phyloP scores from a whole-genome alignment of 2,329 filamentous ascomycete genomes.

The Cercospora citrullina region DNA sequence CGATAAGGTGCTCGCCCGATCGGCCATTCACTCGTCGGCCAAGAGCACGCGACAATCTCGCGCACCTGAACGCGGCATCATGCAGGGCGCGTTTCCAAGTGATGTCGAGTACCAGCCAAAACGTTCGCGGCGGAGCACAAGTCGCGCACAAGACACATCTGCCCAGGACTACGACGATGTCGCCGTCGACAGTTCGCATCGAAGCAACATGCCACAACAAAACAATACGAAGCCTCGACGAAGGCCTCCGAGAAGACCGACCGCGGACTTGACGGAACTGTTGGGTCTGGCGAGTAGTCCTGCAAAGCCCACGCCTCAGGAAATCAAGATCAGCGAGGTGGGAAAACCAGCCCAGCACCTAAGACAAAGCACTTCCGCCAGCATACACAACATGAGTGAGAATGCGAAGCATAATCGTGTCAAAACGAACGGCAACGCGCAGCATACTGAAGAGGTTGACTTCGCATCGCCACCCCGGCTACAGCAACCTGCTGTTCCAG shows the following conservation, averaged over 20 bases:
- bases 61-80: slow-evolving; percentile 11
- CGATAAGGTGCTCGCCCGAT: background rate
- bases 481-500: background rate
- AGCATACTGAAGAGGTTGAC: background rate
- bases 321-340: slow-evolving; percentile 3
- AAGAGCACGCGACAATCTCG: background rate
- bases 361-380: background rate
- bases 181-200: slow-evolving; percentile 31
- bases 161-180: background rate
- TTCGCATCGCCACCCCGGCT: background rate
- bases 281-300: slow-evolving; percentile 32
- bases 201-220: slow-evolving; percentile 31
- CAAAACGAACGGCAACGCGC: background rate
- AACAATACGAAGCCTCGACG: slow-evolving; percentile 17
- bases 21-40: background rate
- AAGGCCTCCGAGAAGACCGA: slow-evolving; percentile 24
- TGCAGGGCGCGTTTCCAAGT: slow-evolving; percentile 12
- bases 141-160: background rate
- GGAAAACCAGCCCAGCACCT: slow-evolving; percentile 8
- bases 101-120: slow-evolving; percentile 10
- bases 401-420: background rate
- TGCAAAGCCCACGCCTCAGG: slow-evolving; percentile 16
- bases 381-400: slow-evolving; percentile 13
- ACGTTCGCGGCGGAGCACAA: slow-evolving; percentile 1
- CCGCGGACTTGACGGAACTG: slow-evolving; percentile 33